These are phyloP conservation scores for Tremella yokohamensis DNA, from an alignment of 768 basidiomycete genomes.

Conservation along the genomic window DNA sequence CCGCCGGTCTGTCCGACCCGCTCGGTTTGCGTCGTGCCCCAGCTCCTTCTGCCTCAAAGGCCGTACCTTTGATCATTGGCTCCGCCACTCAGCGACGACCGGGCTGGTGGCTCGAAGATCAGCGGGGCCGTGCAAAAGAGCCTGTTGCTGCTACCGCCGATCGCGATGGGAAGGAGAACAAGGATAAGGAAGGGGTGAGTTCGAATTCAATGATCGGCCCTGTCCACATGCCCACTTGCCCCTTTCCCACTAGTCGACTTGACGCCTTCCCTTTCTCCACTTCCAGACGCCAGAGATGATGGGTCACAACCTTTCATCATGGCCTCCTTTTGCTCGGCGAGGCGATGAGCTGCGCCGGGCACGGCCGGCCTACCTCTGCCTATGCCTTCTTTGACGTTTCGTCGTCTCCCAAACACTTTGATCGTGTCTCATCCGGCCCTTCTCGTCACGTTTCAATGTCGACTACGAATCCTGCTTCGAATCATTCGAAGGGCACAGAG, in stretches of 20 bases:
- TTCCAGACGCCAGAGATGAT: too few relatives aligned
- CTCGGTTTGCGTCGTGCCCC: not conserved
- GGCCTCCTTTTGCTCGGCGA: too few relatives aligned
- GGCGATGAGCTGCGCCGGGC: too few relatives aligned
- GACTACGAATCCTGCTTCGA: constrained; percentile 4
- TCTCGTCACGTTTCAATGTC: not conserved
- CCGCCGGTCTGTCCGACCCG: not conserved
- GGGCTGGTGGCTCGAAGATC: constrained; percentile 1
- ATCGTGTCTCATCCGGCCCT: too few relatives aligned
- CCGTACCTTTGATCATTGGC: not conserved
- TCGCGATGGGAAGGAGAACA: constrained; percentile 6
- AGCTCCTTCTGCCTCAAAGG: too few relatives aligned
- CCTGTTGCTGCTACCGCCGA: not conserved
- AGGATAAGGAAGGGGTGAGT: constrained; percentile 14
- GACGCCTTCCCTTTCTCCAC: not conserved
- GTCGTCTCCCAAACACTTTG: too few relatives aligned
- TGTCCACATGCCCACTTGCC: not conserved
- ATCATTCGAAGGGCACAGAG: constrained; percentile 7
- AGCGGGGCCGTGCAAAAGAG: not conserved
- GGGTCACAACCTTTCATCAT: too few relatives aligned
- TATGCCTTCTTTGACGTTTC: too few relatives aligned
- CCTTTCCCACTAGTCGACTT: not conserved
- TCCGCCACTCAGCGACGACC: not conserved
- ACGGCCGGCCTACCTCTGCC: too few relatives aligned
- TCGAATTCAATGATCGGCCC: too few relatives aligned